A percentile compares a stretch with the other conserved stretches of the same genome.
Conservation (phyloP, 2,329 filamentous ascomycete genomes). For the Cladosporium oxysporum region DNA sequence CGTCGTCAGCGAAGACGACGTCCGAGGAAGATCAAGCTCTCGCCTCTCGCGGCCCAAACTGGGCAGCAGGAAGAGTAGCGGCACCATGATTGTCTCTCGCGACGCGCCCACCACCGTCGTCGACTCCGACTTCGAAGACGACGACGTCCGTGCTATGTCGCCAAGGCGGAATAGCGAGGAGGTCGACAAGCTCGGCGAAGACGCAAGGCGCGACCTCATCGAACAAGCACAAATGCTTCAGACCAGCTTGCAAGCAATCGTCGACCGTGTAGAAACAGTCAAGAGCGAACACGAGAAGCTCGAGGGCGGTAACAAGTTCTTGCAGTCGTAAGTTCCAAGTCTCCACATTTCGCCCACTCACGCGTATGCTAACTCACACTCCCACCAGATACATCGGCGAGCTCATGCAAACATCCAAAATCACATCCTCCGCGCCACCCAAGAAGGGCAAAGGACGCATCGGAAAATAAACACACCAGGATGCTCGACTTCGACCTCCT, state of each 20-base stretch:
- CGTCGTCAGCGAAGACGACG: constrained; percentile 37
- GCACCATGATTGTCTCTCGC: constrained; percentile 75
- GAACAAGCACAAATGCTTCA: constrained; percentile 86
- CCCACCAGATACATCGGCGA: constrained; percentile 84
- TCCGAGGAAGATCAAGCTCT: constrained; percentile 21
- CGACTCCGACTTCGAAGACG: constrained; percentile 74
- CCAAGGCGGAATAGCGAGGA: constrained; percentile 88
- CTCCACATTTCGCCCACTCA: not conserved
- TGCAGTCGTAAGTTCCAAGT: constrained; percentile 63
- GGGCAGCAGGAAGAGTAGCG: constrained; percentile 72
- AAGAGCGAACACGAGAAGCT: constrained; percentile 95
- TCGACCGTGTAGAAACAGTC: constrained; percentile 92
- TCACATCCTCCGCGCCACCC: constrained; percentile 54
- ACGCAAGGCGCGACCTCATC: constrained; percentile 67
- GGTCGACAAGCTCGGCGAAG: constrained; percentile 80
- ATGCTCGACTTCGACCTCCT: constrained; percentile 20
- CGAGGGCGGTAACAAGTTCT: constrained; percentile 93
- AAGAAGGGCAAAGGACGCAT: constrained; percentile 47
- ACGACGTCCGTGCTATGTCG: constrained; percentile 93
- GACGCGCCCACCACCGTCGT: constrained; percentile 58
- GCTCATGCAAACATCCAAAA: constrained; percentile 75
- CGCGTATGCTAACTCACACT: constrained; percentile 9
- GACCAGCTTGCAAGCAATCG: constrained; percentile 82
- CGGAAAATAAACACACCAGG: constrained; percentile 33
- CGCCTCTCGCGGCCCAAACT: constrained; percentile 59